Evolutionary conservation across 2,329 filamentous ascomycete species (phyloP).

Genomic region (Fusarium pseudograminearum): DNA sequence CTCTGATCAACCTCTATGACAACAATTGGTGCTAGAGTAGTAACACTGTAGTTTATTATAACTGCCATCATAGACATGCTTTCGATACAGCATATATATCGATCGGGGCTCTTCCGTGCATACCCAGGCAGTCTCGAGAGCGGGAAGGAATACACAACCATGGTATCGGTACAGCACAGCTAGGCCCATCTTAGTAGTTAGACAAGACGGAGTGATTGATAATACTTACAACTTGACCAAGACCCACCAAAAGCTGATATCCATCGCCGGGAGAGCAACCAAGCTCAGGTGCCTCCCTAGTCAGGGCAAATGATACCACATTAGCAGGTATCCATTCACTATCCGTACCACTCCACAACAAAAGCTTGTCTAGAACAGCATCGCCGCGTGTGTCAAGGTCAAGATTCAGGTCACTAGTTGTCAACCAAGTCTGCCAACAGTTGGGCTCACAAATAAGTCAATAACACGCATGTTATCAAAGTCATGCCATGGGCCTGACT

Average conservation of each 20-base stretch:
- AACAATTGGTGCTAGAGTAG: background rate
- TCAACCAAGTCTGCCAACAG: background rate
- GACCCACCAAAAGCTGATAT: constrained; percentile 8
- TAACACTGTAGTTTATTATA: background rate
- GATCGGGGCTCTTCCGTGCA: background rate
- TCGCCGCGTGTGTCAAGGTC: constrained; percentile 23
- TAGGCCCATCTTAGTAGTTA: too few species aligned
- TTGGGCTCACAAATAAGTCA: background rate
- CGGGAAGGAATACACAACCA: background rate
- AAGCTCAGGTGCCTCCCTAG: background rate
- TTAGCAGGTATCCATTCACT: background rate
- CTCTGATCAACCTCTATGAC: background rate
- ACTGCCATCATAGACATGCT: background rate
- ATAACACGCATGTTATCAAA: background rate
- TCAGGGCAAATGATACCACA: background rate
- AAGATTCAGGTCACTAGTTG: constrained; percentile 3
- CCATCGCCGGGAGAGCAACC: background rate
- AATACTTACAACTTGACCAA: background rate
- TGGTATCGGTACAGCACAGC: background rate
- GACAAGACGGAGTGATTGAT: background rate
- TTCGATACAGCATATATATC: background rate
- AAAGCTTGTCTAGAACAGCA: constrained; percentile 34
- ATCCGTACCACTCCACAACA: background rate
- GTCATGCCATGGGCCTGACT: background rate
- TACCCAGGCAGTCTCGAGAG: background rate